These are phyloP conservation scores for Citrus glauca DNA, from an alignment of 345 rosid genomes.

Conservation along the genomic window DNA sequence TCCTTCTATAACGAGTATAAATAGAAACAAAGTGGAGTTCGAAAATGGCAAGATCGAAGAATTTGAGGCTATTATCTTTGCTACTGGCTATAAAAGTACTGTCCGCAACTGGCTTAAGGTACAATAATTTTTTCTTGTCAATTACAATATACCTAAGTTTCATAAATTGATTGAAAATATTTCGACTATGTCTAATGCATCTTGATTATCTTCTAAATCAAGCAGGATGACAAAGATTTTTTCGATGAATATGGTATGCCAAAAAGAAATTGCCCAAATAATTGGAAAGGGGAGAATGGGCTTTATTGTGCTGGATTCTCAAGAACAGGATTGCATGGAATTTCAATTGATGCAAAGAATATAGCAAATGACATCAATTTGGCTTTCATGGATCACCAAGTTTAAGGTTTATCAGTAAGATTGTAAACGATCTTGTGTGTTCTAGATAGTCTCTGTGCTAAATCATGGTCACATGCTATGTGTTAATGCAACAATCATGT, in stretches of 20 bases:
- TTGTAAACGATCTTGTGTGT: background rate
- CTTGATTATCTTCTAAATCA: background rate
- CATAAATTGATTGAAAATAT: too few species aligned
- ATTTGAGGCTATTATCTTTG: constrained; percentile 11
- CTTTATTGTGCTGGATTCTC: constrained; percentile 51
- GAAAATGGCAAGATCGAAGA: background rate
- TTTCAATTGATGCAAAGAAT: constrained; percentile 39
- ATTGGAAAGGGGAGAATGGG: constrained; percentile 56
- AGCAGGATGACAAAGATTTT: constrained; percentile 29
- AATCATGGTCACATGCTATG: background rate
- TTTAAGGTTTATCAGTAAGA: background rate
- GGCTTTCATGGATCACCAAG: background rate
- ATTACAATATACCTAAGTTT: background rate
- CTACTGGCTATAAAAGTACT: constrained; percentile 8
- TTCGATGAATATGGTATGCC: constrained; percentile 47
- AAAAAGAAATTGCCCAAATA: constrained; percentile 20
- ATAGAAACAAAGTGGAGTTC: background rate
- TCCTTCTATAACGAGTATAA: background rate
- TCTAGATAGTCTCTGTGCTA: background rate
- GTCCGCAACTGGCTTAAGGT: constrained; percentile 9
- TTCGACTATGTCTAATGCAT: background rate
- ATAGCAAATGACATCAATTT: constrained; percentile 34
- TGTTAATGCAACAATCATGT: background rate
- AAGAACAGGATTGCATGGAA: constrained; percentile 42
- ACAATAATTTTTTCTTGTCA: background rate